Evolutionary conservation across 2,329 filamentous ascomycete genomes (phyloP).

Genomic region (Phialophora chinensis): DNA sequence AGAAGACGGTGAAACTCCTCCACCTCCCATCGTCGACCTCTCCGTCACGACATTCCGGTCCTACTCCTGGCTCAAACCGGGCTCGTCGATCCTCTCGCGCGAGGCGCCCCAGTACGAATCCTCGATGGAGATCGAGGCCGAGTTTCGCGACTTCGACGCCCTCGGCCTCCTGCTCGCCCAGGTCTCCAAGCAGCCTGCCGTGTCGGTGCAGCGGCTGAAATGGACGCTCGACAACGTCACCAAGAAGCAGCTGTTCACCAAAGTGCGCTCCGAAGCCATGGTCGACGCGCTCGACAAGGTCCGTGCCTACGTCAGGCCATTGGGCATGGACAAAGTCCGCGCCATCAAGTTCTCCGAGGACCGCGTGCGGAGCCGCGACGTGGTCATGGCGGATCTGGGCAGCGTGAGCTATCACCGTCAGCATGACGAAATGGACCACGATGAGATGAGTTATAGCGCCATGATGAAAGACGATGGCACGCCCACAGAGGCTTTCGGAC

Average conservation of each 20-base stretch:
- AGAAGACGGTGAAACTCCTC: neutral
- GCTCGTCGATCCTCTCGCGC: conserved; percentile 10
- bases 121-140: conserved; percentile 18
- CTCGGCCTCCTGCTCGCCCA: conserved; percentile 20
- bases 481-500: conserved; percentile 14
- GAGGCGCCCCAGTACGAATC: conserved; percentile 21
- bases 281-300: conserved; percentile 27
- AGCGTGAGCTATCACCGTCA: neutral
- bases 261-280: conserved; percentile 18
- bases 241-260: neutral
- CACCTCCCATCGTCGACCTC: conserved; percentile 17
- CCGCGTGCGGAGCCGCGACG: neutral
- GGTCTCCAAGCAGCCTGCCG: conserved; percentile 20
- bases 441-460: neutral
- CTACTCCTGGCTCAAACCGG: conserved; percentile 18
- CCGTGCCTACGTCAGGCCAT: conserved; percentile 19
- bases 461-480: neutral
- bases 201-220: conserved; percentile 15
- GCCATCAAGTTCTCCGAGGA: conserved; percentile 19
- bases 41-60: conserved; percentile 23
- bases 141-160: conserved; percentile 23
- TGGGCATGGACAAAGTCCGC: conserved; percentile 27
- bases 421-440: conserved; percentile 5
- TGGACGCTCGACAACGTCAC: conserved; percentile 23
- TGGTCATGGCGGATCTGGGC: conserved; percentile 12